These are phyloP conservation scores for Colletotrichum ledebouriae DNA, from an alignment of 2,329 filamentous ascomycete species.

Conservation along the genomic window DNA sequence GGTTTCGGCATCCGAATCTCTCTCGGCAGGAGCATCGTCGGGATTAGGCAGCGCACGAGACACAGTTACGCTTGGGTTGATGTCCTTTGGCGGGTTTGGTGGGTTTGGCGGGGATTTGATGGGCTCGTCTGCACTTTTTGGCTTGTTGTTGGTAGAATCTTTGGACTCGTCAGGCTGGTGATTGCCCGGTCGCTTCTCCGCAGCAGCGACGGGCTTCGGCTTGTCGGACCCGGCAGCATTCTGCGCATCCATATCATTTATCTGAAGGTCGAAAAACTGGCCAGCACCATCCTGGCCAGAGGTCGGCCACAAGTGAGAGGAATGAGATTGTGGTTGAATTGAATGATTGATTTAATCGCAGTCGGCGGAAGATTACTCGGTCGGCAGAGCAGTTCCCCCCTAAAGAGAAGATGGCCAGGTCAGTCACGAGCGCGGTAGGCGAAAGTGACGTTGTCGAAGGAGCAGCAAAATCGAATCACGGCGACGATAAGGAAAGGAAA, in stretches of 20 bases:
- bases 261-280: constrained; percentile 62
- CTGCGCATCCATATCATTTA: constrained; percentile 78
- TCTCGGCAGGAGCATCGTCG: constrained; percentile 64
- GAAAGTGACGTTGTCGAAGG: constrained; percentile 7
- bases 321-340: constrained; percentile 28
- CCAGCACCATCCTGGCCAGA: constrained; percentile 72
- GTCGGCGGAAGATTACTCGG: constrained; percentile 25
- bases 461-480: constrained; percentile 26
- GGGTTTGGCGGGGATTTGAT: constrained; percentile 36
- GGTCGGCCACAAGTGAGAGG: constrained; percentile 51
- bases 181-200: constrained; percentile 57
- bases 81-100: constrained; percentile 28
- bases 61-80: constrained; percentile 45
- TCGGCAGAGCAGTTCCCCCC: constrained; percentile 33
- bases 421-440: constrained; percentile 35
- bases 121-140: constrained; percentile 33
- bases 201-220: constrained; percentile 70
- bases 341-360: constrained; percentile 30
- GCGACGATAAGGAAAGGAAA: constrained; percentile 31
- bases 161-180: constrained; percentile 45
- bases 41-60: constrained; percentile 49
- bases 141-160: constrained; percentile 36
- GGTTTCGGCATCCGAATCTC: constrained; percentile 79
- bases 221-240: constrained; percentile 74
- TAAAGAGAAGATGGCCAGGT: constrained; percentile 40